Base-by-base conservation (phyloP, 2,329 filamentous ascomycete genomes). In the Thermomyces lanuginosus region DNA sequence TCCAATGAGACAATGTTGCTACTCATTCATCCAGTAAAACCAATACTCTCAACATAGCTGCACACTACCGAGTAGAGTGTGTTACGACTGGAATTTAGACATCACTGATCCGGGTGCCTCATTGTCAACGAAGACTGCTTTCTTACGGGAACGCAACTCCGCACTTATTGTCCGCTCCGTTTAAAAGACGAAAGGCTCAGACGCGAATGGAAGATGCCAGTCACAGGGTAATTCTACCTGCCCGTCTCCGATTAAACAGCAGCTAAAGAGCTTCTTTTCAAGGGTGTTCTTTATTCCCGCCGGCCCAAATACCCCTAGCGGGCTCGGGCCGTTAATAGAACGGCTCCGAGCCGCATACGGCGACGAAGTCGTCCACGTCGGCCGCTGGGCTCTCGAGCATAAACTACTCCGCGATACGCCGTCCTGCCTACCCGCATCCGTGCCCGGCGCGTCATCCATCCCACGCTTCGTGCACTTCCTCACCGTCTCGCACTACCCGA, bases 201-300 rank as follows among this genome's bases (percentile, higher is more conserved):
- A n/a, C n/a, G n/a, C n/a, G n/a, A n/a, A n/a, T n/a, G n/a, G n/a
- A n/a, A 29, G 24, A 51, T 51, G 48, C 37, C 48, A 31, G 41
- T 49, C 30, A 49, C 48, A 26, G 51, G 51, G 51, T 55, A 49
- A 21, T 30, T 16, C 19, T 14, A 24, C 12, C 14, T 24, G n/a
- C n/a, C n/a, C n/a, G 22, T n/a, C 12, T 12, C 7, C 22, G 11
- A 12, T 24, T 24, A 6, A 24, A 24, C 22, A 24, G 22, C 10
- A 24, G 12, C 14, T 24, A 24, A n/a, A n/a, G n/a, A n/a, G n/a
- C n/a, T n/a, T n/a, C n/a, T n/a, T 32, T 15, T 25, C 31, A n/a
- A 58, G 54, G n/a, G 45, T 58, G 30, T 57, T 51, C 37, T 56
- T 57, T 36, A 49, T 56, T 21, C 53, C 53, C 16, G 49, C 51